Evolutionary conservation across 257 asterid species (phyloP), one percentile per base, ranked within the genome.

Genomic region (Plantago major): DNA sequence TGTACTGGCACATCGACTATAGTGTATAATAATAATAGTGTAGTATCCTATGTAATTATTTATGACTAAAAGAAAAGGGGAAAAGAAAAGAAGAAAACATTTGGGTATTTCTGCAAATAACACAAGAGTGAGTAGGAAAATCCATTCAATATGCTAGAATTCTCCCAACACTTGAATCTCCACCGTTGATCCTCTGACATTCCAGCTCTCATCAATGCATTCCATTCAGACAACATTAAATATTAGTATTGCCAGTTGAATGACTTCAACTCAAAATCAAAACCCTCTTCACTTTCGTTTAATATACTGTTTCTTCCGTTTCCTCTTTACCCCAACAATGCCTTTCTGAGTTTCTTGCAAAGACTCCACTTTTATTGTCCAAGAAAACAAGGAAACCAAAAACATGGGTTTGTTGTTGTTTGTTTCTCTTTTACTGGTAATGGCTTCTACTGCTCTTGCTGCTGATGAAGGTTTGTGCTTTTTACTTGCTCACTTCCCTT

Each of bases 391-490:
- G 72, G 42, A 12, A 55, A 53, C 9, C 12, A 3, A 46, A 45
- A 9, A 14, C 26, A 79, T 79, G 94, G 84, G 69, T 62, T 60
- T 69, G 69, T 28, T 77, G 43, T 49, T 75, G 46, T 33, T 33
- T 33, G 40, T 33, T 33, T 71, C 70, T 46, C 74, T 82, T 68
- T 62, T 81, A 64, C 56, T 78, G 52, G 53, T 65, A 22, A 22
- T 22, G 54, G 18, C 78, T 13, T 82, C 84, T 64, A 68, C 80
- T 76, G 58, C 75, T 53, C 15, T 53, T 75, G 59, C 75, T 49
- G 82, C 84, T 66, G 87, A 82, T 71, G 86, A 87, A 79, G 89
- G 96, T 83, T 16, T n/a, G 64, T 67, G 50, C 56, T 65, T 65
- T 49, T 63, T 66, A 15, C 18, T 62, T 62, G 26, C 69, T 62